A percentile compares a stretch with the other conserved stretches of the same genome.
phyloP scores from a whole-genome alignment of 2,329 filamentous ascomycete genomes.

The Cyclaneusma minus region DNA sequence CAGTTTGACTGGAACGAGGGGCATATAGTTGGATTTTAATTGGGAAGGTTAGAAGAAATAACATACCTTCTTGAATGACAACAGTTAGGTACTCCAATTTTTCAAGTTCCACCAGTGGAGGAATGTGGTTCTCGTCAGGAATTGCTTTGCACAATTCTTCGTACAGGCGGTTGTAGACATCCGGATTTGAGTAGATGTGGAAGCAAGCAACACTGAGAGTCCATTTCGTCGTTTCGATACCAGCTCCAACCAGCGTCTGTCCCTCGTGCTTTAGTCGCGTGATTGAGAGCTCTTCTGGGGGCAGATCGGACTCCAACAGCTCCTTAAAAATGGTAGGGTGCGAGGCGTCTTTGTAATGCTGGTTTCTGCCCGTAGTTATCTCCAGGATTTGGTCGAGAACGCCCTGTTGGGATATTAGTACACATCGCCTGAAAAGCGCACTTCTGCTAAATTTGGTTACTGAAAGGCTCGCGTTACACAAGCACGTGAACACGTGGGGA shows the following conservation, averaged over 20 bases:
- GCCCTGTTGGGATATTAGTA: no score
- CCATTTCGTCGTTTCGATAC: slow-evolving; percentile 22
- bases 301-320: slow-evolving; percentile 19
- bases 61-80: slow-evolving; percentile 9
- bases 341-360: slow-evolving; percentile 7
- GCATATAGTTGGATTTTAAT: no score
- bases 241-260: slow-evolving; percentile 20
- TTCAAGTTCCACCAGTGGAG: slow-evolving; percentile 19
- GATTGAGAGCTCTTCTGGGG: slow-evolving; percentile 20
- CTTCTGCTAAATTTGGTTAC: no score
- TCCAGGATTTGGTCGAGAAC: slow-evolving; percentile 4
- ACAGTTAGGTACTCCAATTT: slow-evolving; percentile 22
- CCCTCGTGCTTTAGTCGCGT: slow-evolving; percentile 23
- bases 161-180: slow-evolving; percentile 11
- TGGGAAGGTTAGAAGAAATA: neutral
- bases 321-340: slow-evolving; percentile 9
- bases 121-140: slow-evolving; percentile 8
- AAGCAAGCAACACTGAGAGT: slow-evolving; percentile 16
- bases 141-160: slow-evolving; percentile 14
- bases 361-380: slow-evolving; percentile 1
- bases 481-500: no score
- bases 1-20: no score
- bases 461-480: no score
- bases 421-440: neutral
- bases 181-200: slow-evolving; percentile 15